Conservation (phyloP, 345 rosid genomes). For the Theobroma cacao region DNA sequence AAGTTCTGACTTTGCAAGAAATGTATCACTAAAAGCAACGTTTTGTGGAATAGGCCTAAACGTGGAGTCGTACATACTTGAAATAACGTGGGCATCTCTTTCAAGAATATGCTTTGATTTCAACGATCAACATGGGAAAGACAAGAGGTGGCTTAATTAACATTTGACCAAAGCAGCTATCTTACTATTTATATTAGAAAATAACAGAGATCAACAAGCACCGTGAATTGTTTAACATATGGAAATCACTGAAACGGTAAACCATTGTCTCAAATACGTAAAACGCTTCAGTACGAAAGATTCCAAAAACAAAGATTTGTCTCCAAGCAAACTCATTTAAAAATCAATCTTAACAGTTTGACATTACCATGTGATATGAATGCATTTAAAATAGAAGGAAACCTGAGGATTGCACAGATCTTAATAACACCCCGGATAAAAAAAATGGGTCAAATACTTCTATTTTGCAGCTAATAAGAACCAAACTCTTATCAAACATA, state of each 20-base stretch:
- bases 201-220: neutral
- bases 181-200: neutral
- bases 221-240: neutral
- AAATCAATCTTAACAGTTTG: neutral
- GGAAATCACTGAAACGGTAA: neutral
- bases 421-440: neutral
- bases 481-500: neutral
- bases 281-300: neutral
- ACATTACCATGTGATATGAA: neutral
- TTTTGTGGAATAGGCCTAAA: neutral
- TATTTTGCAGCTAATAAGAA: neutral
- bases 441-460: neutral
- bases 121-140: neutral
- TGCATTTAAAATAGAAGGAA: neutral
- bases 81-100: neutral
- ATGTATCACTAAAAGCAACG: conserved; percentile 4
- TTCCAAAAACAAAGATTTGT: conserved; percentile 1
- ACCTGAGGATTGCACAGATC: neutral
- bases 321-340: neutral
- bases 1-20: conserved; percentile 2
- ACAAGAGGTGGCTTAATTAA: neutral
- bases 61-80: neutral
- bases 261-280: neutral
- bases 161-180: neutral
- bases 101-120: conserved; percentile 17